Base-by-base conservation (phyloP, 1,139 yeast species). In the Debaryomyces udenii region DNA sequence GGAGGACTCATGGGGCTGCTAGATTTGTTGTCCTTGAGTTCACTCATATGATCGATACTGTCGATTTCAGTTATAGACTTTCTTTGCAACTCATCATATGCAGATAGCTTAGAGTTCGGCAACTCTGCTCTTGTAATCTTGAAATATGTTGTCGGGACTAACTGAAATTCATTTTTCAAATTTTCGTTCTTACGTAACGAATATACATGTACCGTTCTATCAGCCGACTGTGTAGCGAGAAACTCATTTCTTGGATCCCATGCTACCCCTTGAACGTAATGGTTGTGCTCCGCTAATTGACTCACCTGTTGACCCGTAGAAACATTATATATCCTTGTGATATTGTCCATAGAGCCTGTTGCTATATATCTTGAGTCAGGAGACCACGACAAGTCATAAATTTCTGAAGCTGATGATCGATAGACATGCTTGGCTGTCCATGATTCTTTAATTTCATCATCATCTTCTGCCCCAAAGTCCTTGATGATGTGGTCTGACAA, bases 291-390 rank as follows among this genome's bases (percentile, higher is more conserved):
- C 2, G 81, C 77, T 37, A 86, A 66, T 42, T 83, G 83, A 10
- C 76, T 66, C 1, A 88, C 71, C 51, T 85, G 76, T 34, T 73
- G 70, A 0, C 93, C 94, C 1, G 75, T 68, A 1, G 63, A 53
- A 2, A 78, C 78, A 47, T 76, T 74, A 56, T 83, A 88, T 0
- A 93, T 74, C 34, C 96, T 70, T 4, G 91, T 78, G 9, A 80
- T 73, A 53, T 90, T 89, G 61, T 93, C 97, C 89, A 93, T 89
- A 9, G 96, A 83, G 1, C 96, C 99, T 2, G 94, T 81, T n/a
- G 86, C 81, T 17, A 93, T 69, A 56, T 76, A 83, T 42, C 69
- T 71, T 1, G 86, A 81, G 53, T 85, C 85, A 0, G 98, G 96
- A 1, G 95, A 85, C 99, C 99, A 93, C 10, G 86, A 78, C 3